Base-by-base conservation (phyloP, 2,329 filamentous ascomycete species). In the Aspergillus puulaauensis region DNA sequence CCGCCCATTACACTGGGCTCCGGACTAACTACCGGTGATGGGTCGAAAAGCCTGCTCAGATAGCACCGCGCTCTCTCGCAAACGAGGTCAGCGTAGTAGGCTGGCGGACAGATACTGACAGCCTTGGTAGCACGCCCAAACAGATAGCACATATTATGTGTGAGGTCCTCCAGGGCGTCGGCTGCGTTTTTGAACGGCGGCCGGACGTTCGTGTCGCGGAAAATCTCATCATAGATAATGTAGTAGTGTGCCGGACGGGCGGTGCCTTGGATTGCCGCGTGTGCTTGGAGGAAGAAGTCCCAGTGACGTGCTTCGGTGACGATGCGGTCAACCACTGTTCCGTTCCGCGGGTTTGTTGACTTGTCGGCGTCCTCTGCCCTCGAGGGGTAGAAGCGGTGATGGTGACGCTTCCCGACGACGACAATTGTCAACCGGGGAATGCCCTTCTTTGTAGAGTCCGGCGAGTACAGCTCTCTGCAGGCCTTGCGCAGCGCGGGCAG, bases 61-160 rank as follows among this genome's bases (percentile, higher is more conserved):
- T 96, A 93, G 14, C 83, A 82, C 1, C 92, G 80, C 0, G 89
- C 88, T 3, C 92, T 83, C 61, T 91, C 90, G 70, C 90, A 95
- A 2, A 93, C 84, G 27, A 96, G 80, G 71, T 96, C 92, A 0
- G 93, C 92, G 68, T 96, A 96, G 78, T 96, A 96, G 0, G 91
- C 92, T 0, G 92, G 90, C 0, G 93, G 91, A 65, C 90, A 95
- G 64, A 96, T 86, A 67, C 89, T 91, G 48, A 96, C 91, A 0
- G 91, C 88, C 72, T 91, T 93, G n/a, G 91, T 95, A 0, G 92
- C 91, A 3, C 93, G 86, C 8, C 90, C 90, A 68, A 89, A 96
- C 0, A 91, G 78, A 71, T 96, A 93, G 74, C 90, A 95, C 69
- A 96, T 80, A 52, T 90, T 85, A 68, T 92, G 89, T 0, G 90